Base-by-base conservation (phyloP, 306 rosid genomes). In the Astragalus glycyphyllos region DNA sequence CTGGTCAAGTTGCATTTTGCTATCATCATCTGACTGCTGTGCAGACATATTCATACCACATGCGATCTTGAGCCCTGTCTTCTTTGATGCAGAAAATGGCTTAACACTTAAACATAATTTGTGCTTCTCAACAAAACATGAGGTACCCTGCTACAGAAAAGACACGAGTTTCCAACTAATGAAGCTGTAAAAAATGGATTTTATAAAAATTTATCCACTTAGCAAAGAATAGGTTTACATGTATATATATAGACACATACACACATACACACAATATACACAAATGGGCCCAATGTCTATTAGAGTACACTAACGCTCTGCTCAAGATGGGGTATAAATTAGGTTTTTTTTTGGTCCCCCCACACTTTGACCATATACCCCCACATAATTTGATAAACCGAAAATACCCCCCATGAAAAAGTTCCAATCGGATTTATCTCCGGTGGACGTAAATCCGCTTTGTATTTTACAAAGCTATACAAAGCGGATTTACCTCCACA, bases 1-100 rank as follows among this genome's bases (percentile, higher is more conserved):
- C 12, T 72, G 82, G 61, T 85, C 75, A 53, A 85, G 58, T 37
- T 79, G 85, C 6, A 81, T 54, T 70, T 77, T 81, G 72, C 80
- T 56, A 8, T 83, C 68, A 61, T 87, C 86, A 31, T 86, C 87
- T 2, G 95, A 86, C 45, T 80, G 84, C 63, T 87, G 95, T 55
- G 91, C 85, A 41, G 96, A 68, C 97, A 87, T 82, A 69, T 83
- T 86, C 81, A 89, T 78, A 38, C 84, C 74, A 84, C 88, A 82
- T 6, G 73, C 72, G 62, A 85, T 47, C 44, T 71, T 75, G 38
- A 76, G 69, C 63, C 66, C 7, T 62, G 50, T 75, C 62, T 78
- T 85, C 69, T 11, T 79, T 58, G 68, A 74, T 68, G 73, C 56
- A 68, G 48, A 51, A 46, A 56, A 75, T 15, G 82, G 75, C 55